Percentiles rank a stretch among this genome's conserved stretches.
phyloP scores from a whole-genome alignment of 768 basidiomycete genomes.

The Tephrocybe sp. region DNA sequence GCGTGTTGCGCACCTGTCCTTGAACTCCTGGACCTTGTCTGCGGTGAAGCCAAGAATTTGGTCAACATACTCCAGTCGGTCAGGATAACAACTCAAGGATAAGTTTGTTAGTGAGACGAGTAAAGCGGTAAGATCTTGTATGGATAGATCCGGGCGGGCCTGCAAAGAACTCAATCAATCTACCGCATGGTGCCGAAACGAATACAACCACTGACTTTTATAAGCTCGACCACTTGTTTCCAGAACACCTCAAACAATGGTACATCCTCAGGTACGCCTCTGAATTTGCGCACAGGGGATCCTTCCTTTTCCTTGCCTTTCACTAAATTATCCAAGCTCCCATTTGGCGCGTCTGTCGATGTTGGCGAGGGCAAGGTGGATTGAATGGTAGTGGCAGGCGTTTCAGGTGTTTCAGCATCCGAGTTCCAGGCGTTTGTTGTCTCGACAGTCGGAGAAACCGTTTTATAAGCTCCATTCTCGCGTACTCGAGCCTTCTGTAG shows the following conservation, averaged over 20 bases:
- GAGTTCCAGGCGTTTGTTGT: constrained; percentile 42
- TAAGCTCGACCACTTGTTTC: constrained; percentile 96
- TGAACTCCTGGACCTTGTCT: constrained; percentile 80
- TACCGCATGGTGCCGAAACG: not conserved
- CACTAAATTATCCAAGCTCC: constrained; percentile 22
- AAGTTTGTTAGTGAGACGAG: constrained; percentile 94
- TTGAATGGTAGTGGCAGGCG: constrained; percentile 27
- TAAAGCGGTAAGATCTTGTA: constrained; percentile 96
- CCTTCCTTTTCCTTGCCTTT: constrained; percentile 66
- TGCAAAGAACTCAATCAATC: constrained; percentile 24
- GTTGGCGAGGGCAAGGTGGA: constrained; percentile 26
- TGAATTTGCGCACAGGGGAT: constrained; percentile 70
- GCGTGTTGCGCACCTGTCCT: constrained; percentile 56
- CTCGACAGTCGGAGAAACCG: constrained; percentile 35
- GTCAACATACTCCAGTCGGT: constrained; percentile 94
- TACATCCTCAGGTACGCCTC: constrained; percentile 94
- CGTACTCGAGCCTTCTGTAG: constrained; percentile 63
- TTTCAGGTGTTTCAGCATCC: constrained; percentile 31
- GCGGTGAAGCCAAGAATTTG: constrained; percentile 90
- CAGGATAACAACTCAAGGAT: constrained; percentile 95
- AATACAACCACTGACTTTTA: constrained; percentile 60
- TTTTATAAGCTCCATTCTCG: constrained; percentile 40
- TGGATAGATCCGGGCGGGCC: constrained; percentile 96
- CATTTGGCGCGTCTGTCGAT: constrained; percentile 20
- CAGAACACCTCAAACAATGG: constrained; percentile 98